These are phyloP conservation scores for Nymphaea colorata DNA, from an alignment of 164 flowering plant genomes.

Conservation along the genomic window DNA sequence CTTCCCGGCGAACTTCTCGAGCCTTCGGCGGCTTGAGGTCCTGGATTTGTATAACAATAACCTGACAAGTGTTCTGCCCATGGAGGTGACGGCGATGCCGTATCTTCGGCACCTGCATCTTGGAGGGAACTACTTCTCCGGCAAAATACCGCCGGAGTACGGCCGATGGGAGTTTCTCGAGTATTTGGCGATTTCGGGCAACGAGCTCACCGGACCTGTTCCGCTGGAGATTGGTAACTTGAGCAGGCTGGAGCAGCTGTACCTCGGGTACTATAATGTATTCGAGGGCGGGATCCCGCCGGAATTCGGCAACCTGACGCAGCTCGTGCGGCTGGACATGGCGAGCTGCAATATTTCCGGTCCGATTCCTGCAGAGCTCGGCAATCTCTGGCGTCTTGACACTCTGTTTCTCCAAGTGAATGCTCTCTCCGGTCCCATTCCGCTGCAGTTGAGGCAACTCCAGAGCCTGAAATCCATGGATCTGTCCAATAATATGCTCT, in stretches of 20 bases:
- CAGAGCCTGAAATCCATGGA: constrained; percentile 85
- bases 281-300: constrained; percentile 66
- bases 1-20: constrained; percentile 39
- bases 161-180: constrained; percentile 50
- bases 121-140: constrained; percentile 81
- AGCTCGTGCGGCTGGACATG: constrained; percentile 57
- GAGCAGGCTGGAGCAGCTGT: constrained; percentile 51
- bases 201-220: constrained; percentile 57
- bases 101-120: constrained; percentile 59
- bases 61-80: constrained; percentile 57
- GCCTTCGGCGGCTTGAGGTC: constrained; percentile 27
- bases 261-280: constrained; percentile 69
- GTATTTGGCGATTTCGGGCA: constrained; percentile 87
- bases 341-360: constrained; percentile 79
- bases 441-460: constrained; percentile 53
- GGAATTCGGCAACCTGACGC: constrained; percentile 63
- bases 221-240: constrained; percentile 76
- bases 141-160: constrained; percentile 57
- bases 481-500: constrained; percentile 63
- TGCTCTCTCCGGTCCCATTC: constrained; percentile 46
- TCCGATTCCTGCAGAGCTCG: constrained; percentile 64
- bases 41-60: constrained; percentile 86
- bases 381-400: constrained; percentile 62
- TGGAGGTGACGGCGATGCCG: constrained; percentile 27
- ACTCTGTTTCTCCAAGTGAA: constrained; percentile 85